Evolutionary conservation across 2,329 filamentous ascomycete genomes (phyloP).

Genomic region (Chrysosphaeria jannelii): DNA sequence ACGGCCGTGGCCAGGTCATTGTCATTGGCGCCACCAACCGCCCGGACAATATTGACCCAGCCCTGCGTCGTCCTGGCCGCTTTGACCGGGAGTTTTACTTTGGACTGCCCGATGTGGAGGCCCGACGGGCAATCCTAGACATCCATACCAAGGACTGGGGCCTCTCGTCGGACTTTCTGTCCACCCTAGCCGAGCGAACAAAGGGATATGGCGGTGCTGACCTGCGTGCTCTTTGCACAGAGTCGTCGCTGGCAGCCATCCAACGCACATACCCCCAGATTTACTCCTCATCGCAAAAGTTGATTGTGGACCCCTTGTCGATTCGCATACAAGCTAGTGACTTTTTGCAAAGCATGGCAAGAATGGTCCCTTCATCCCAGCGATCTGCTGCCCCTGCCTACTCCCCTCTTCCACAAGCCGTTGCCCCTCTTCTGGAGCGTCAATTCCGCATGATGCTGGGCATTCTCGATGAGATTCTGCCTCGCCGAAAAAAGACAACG

Average conservation of each 20-base stretch:
- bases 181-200: conserved; percentile 56
- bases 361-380: conserved; percentile 85
- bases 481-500: conserved; percentile 59
- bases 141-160: conserved; percentile 94
- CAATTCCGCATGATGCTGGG: conserved; percentile 40
- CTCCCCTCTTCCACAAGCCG: conserved; percentile 42
- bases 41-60: conserved; percentile 86
- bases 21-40: conserved; percentile 97
- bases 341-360: conserved; percentile 91
- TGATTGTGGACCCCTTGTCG: conserved; percentile 57
- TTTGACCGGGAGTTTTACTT: conserved; percentile 99
- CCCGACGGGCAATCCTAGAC: conserved; percentile 60
- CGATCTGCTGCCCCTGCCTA: conserved; percentile 65
- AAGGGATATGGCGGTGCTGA: conserved; percentile 90
- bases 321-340: conserved; percentile 78
- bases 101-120: conserved; percentile 56
- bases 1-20: conserved; percentile 90
- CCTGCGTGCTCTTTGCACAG: conserved; percentile 74
- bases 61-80: conserved; percentile 71
- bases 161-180: conserved; percentile 49
- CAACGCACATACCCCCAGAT: conserved; percentile 92
- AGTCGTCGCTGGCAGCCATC: conserved; percentile 83
- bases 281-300: conserved; percentile 67
- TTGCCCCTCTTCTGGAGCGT: conserved; percentile 53
- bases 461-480: conserved; percentile 46